Evolutionary conservation across 371 early-diverging fungal species (phyloP), one percentile per base, ranked within the genome.

Genomic region (Mucor velutinosus): DNA sequence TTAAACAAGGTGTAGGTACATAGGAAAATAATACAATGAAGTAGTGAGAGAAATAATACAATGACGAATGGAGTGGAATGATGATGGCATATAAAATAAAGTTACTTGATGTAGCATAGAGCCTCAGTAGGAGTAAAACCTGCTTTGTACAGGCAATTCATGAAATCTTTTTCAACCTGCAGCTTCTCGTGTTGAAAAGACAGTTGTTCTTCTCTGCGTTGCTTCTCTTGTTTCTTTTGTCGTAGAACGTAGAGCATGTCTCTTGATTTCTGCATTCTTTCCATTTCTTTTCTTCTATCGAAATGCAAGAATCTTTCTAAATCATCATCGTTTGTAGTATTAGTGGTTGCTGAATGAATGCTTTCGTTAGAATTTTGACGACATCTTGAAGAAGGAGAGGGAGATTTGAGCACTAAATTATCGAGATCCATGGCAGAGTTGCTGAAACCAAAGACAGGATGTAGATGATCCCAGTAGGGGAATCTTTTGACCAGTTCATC

Each of bases 401-500:
- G 23, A 10, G 51, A 11, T 51, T 51, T 51, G 7, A 23, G n/a
- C 7, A 56, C 32, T 7, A 56, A n/a, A n/a, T 27, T 30, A n/a
- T 56, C 32, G 12, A 56, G 15, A 56, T 56, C 56, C 56, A 56
- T 56, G 14, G 58, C 61, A 27, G 56, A 63, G 35, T 23, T 58
- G 21, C 33, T 56, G 14, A 25, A 58, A 14, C 74, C 73, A 72
- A 78, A 78, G 15, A 69, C 69, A 37, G 64, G 70, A 43, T 76
- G 70, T 3, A 78, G 51, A 1, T 55, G 65, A 56, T 78, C 76
- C 79, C 79, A 78, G 51, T 76, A 76, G 14, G 79, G 79, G 49
- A 78, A 78, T 19, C 79, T 65, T 45, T 73, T 78, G 3, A 76
- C n/a, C 25, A 78, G 19, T 56, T 78, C 79, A 53, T 74, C 76